Evolutionary conservation across 163 green algal species (phyloP).

Genomic region (Volvox carteri): DNA sequence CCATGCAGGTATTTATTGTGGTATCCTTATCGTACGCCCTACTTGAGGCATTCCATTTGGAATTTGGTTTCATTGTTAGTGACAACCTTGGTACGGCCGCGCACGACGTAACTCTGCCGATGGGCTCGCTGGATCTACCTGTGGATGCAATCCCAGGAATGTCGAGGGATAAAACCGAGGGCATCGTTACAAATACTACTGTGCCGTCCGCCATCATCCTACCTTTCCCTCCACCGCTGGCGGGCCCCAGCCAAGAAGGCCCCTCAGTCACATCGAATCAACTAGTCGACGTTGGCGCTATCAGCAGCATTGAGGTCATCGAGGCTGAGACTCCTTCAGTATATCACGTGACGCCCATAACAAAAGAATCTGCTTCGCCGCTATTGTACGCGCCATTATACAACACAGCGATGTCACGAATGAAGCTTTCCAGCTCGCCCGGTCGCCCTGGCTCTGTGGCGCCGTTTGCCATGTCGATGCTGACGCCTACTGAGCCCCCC

Average conservation of each 20-base stretch:
- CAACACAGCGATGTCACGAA: not conserved
- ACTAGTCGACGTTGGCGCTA: too few species aligned
- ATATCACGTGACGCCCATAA: too few species aligned
- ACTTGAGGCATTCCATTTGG: not conserved
- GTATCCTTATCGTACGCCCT: too few species aligned
- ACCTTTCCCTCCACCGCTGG: not conserved
- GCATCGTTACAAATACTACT: not conserved
- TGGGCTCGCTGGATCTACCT: not conserved
- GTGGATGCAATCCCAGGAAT: not conserved
- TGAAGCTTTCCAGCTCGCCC: not conserved
- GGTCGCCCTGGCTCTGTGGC: not conserved
- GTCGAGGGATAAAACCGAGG: not conserved
- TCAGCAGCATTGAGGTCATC: too few species aligned
- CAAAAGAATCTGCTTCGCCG: not conserved
- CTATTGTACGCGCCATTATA: not conserved
- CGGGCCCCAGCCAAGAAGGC: not conserved
- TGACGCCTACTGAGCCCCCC: constrained; percentile 16
- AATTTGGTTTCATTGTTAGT: too few species aligned
- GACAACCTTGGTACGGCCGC: not conserved
- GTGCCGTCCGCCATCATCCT: not conserved
- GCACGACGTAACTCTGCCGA: not conserved
- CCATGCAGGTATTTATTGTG: too few species aligned
- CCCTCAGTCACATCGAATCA: not conserved
- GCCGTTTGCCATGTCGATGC: not conserved
- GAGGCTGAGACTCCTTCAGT: not conserved